Evolutionary conservation across 2,329 filamentous ascomycete species (phyloP).

Genomic region (Fusarium euwallaceae): DNA sequence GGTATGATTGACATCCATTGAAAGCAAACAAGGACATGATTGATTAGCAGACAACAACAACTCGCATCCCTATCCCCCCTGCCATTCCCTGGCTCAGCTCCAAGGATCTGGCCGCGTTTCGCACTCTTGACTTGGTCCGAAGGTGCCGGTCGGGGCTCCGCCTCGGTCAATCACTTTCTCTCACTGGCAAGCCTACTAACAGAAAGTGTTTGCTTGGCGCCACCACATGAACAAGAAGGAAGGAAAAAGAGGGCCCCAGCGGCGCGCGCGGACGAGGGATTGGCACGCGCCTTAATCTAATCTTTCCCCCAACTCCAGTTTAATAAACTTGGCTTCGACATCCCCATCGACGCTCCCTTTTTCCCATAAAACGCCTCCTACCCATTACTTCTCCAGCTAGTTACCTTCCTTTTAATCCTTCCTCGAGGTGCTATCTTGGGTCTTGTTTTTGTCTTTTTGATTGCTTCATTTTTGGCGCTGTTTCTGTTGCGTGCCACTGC

Average conservation of each 20-base stretch:
- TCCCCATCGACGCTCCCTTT: slow-evolving; percentile 35
- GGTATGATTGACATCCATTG: slow-evolving; percentile 12
- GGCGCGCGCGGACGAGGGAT: slow-evolving; percentile 23
- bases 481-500: slow-evolving; percentile 8
- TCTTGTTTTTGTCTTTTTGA: slow-evolving; percentile 13
- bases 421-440: slow-evolving; percentile 5
- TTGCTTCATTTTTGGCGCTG: slow-evolving; percentile 17
- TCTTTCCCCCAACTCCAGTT: slow-evolving; percentile 33
- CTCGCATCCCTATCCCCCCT: slow-evolving; percentile 6
- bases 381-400: slow-evolving; percentile 23
- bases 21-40: slow-evolving; percentile 1
- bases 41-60: slow-evolving; percentile 17
- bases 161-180: background rate
- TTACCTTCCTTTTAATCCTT: slow-evolving; percentile 35
- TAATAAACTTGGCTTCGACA: slow-evolving; percentile 36
- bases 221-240: slow-evolving; percentile 2
- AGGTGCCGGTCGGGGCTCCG: slow-evolving; percentile 33
- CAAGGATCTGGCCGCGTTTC: slow-evolving; percentile 7
- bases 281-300: slow-evolving; percentile 41
- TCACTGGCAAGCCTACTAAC: background rate
- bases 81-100: background rate
- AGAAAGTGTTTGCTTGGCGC: slow-evolving; percentile 21
- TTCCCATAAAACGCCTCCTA: slow-evolving; percentile 21
- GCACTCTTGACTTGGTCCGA: slow-evolving; percentile 34
- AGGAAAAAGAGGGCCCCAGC: slow-evolving; percentile 26